These are phyloP conservation scores for Monascus purpureus DNA, from an alignment of 495 filamentous ascomycete genomes.

Conservation along the genomic window DNA sequence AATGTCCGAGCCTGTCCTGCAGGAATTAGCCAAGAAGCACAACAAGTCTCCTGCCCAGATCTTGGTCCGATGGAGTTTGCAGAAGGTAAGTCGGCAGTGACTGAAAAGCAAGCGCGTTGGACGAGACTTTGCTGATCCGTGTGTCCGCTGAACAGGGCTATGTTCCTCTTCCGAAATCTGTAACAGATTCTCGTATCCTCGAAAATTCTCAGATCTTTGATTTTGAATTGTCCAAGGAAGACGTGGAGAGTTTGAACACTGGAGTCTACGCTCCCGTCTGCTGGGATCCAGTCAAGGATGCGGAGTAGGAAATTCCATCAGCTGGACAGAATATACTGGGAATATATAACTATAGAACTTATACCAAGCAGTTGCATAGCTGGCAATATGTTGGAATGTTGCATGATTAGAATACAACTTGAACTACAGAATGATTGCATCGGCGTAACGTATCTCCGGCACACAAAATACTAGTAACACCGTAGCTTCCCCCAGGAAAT, in stretches of 20 bases:
- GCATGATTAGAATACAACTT: no score
- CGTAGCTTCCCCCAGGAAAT: neutral
- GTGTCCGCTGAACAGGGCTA: slow-evolving; percentile 47
- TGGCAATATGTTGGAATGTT: no score
- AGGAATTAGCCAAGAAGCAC: slow-evolving; percentile 50
- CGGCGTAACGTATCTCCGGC: slow-evolving; percentile 24
- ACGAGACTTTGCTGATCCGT: slow-evolving; percentile 20
- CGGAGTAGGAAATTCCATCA: slow-evolving; percentile 12
- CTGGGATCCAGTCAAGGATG: slow-evolving; percentile 56
- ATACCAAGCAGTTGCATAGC: no score
- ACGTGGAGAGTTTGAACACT: slow-evolving; percentile 42
- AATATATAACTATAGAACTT: no score
- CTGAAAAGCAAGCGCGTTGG: no score
- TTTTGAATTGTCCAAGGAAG: slow-evolving; percentile 54
- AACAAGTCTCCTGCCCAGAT: slow-evolving; percentile 66
- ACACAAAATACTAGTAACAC: slow-evolving; percentile 5
- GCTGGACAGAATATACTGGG: no score
- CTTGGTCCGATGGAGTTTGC: slow-evolving; percentile 74
- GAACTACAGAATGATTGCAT: no score
- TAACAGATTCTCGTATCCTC: slow-evolving; percentile 42
- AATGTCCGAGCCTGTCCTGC: slow-evolving; percentile 48
- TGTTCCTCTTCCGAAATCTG: slow-evolving; percentile 50
- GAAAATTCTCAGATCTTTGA: slow-evolving; percentile 73
- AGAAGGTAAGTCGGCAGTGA: slow-evolving; percentile 50
- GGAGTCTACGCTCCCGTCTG: slow-evolving; percentile 45